A percentile compares a stretch with the other conserved stretches of the same genome.
Evolutionary conservation across 1,139 yeast genomes (phyloP).

Genomic region (Debaryomycetaceae sp.): DNA sequence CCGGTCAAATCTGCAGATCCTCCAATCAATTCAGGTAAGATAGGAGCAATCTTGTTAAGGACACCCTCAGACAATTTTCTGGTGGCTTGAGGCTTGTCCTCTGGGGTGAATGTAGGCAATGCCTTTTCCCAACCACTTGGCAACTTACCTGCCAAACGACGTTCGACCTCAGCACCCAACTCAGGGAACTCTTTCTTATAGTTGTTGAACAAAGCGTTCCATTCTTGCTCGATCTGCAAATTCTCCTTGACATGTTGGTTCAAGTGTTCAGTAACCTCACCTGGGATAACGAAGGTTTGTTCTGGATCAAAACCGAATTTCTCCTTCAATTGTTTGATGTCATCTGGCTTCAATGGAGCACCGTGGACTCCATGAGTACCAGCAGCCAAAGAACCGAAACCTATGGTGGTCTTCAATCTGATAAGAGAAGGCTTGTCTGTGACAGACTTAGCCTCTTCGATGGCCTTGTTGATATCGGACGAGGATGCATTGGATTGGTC

Average conservation of each 20-base stretch:
- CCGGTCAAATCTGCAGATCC: conserved; percentile 99
- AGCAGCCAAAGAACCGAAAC: conserved; percentile 82
- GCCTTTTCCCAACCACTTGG: conserved; percentile 81
- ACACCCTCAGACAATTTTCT: conserved; percentile 93
- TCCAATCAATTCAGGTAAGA: conserved; percentile 87
- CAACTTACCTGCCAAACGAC: conserved; percentile 79
- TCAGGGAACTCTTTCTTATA: conserved; percentile 75
- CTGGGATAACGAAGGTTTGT: conserved; percentile 74
- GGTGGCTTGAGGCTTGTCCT: conserved; percentile 84
- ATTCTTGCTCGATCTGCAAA: conserved; percentile 63
- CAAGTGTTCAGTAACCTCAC: conserved; percentile 77
- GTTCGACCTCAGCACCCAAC: conserved; percentile 72
- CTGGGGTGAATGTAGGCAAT: conserved; percentile 77
- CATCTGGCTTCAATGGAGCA: conserved; percentile 93
- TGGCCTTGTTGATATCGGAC: conserved; percentile 68
- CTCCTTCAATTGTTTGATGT: conserved; percentile 80
- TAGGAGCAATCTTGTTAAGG: conserved; percentile 59
- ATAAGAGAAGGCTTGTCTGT: conserved; percentile 87
- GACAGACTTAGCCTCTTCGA: conserved; percentile 63
- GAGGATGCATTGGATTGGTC: conserved; percentile 80
- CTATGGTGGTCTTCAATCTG: conserved; percentile 87
- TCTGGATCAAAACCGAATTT: conserved; percentile 89
- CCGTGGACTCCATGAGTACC: conserved; percentile 98
- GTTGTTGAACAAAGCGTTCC: conserved; percentile 63
- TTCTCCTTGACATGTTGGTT: conserved; percentile 53